Base-by-base conservation (phyloP, 768 basidiomycete genomes). In the Amanita rubescens region DNA sequence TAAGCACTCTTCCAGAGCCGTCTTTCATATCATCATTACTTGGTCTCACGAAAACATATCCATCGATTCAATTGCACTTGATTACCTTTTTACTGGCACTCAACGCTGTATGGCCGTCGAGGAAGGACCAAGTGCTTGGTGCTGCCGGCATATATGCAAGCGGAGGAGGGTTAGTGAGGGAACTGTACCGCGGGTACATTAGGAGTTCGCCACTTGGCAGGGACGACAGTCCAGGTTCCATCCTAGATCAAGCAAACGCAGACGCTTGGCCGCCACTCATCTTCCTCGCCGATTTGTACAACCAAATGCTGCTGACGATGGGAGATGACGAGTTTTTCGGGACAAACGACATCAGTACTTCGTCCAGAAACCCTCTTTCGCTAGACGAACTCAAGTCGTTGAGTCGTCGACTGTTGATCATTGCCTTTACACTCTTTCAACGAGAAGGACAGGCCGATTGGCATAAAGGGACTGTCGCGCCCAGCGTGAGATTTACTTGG, bases 301-400 rank as follows among this genome's bases (percentile, higher is more conserved):
- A 82, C 2, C 88, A 94, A 55, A 80, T 84, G 1, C 77, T 98
- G 30, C 74, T 92, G 30, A 93, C 93, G 0, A 90, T 98, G 78
- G 90, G 90, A 1, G 96, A 99, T 60, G 95, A 97, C 68, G 96
- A 98, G 65, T 98, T 98, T 71, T 96, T 96, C 64, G 80, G 82
- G 0, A 60, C 66, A 20, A 62, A 62, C 11, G 58, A 63, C 15
- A 50, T 60, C 10, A 51, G 3, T 49, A 61, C 14, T 62, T 70
- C 33, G 1, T 64, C 73, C n/a, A 71, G 84, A 17, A 95, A 94
- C 57, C 88, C 94, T 0, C 76, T 98, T 1, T 74, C 76, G 0
- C 65, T 94, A 7, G 91, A 95, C 60, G 96, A 98, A 58, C 75
- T 97, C 19, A 69, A 75, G 30, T 72, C 77, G 3, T 81, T 95